Evolutionary conservation across 306 rosid species (phyloP), one percentile per base, ranked within the genome.

Genomic region (Cyclanthera cordifolia): DNA sequence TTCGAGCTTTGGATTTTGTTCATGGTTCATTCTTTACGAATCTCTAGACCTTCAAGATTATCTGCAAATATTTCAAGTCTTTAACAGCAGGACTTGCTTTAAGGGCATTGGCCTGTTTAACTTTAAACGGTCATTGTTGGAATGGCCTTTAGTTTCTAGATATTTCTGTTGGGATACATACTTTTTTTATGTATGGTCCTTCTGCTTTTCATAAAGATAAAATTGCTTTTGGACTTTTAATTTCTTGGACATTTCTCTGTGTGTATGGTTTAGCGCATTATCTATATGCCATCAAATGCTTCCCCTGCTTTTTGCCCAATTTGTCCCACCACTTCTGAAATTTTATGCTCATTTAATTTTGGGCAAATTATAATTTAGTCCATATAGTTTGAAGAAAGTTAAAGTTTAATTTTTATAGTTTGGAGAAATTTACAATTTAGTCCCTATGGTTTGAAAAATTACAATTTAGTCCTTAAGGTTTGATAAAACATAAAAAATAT

Each of bases 191-290:
- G 14, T 61, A 11, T 61, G 68, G 68, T 61, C 50, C 30, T n/a
- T 17, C 19, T 37, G 10, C 46, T 39, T 60, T 61, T 19, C 3
- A 8, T 61, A 37, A 61, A 34, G 68, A 20, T 17, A 61, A n/a
- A n/a, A 39, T 61, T 61, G 68, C 49, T 61, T 60, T 59, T 37
- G 50, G 27, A 37, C 25, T 20, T 28, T 59, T 34, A 32, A 58
- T 32, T 58, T n/a, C 21, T 15, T 60, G 67, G 48, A 34, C 67
- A 46, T 17, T 30, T 60, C 8, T 34, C 8, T 56, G 41, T 34
- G 16, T 34, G 67, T 60, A 34, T 10, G 48, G 67, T 60, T 60
- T 17, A 59, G 48, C 67, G 34, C 64, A 56, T 15, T 15, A 56
- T 56, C 64, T 28, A 2, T 25, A 56, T 27, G 64, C 7, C 39